A percentile compares a stretch with the other conserved stretches of the same genome.
Conservation (phyloP, 495 filamentous ascomycete species). For the Neurospora tetraspora region DNA sequence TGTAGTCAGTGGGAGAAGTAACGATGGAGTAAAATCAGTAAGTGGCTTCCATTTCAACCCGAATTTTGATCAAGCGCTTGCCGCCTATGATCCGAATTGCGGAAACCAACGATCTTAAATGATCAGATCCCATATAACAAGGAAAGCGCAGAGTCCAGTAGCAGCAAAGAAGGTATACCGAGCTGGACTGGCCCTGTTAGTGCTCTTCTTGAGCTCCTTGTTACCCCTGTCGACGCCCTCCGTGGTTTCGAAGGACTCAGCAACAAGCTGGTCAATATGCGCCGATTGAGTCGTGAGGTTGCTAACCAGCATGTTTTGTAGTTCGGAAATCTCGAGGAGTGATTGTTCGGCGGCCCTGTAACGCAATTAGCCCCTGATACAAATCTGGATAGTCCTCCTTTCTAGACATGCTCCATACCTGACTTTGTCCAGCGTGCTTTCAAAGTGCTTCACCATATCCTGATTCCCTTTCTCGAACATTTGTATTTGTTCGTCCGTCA, state of each 20-base stretch:
- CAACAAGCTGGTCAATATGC: slow-evolving; percentile 79
- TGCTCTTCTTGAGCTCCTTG: slow-evolving; percentile 79
- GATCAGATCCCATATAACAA: slow-evolving; percentile 90
- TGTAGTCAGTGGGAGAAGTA: neutral
- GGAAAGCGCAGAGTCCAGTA: slow-evolving; percentile 64
- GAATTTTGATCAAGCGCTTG: neutral
- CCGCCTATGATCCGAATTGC: neutral
- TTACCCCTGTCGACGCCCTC: slow-evolving; percentile 87
- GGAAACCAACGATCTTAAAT: slow-evolving; percentile 41
- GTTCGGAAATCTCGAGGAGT: slow-evolving; percentile 81
- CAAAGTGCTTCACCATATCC: slow-evolving; percentile 82
- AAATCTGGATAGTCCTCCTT: neutral
- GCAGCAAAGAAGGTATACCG: slow-evolving; percentile 84
- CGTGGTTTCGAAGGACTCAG: slow-evolving; percentile 67
- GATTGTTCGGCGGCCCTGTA: slow-evolving; percentile 79
- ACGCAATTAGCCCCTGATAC: neutral
- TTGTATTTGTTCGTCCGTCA: slow-evolving; percentile 77
- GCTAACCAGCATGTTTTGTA: slow-evolving; percentile 77
- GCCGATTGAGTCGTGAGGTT: slow-evolving; percentile 79
- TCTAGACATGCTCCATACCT: slow-evolving; percentile 46
- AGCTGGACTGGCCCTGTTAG: slow-evolving; percentile 71
- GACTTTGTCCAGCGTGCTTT: slow-evolving; percentile 85
- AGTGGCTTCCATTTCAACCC: neutral
- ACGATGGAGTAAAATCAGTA: neutral
- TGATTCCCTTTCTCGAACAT: slow-evolving; percentile 92